Base-by-base conservation (phyloP, 2,329 filamentous ascomycete species). In the Neonectria hederae region DNA sequence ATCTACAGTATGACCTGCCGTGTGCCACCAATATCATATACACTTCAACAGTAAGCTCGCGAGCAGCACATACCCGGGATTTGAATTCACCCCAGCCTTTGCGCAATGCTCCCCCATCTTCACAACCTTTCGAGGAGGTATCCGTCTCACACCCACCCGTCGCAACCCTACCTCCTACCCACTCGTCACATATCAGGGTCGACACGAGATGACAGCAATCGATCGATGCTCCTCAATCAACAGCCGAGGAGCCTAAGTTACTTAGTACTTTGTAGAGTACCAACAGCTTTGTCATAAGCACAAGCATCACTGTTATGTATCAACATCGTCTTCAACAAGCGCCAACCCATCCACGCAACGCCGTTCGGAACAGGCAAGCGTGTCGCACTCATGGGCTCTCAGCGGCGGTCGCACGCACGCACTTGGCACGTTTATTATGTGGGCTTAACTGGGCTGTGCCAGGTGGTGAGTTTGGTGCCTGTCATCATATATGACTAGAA, bases 351-450 rank as follows among this genome's bases (percentile, higher is more conserved):
- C 43, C 43, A 26, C 9, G 13, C 24, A 26, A 26, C 24, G 24
- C n/a, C n/a, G n/a, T n/a, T 32, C 30, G 9, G 30, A 32, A 32
- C 30, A 4, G 30, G 35, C 35, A 38, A n/a, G 35, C 35, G 14
- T 17, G 35, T 21, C 38, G 24, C 43, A 22, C 32, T 30, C 32
- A 51, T 21, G 28, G n/a, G 28, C 30, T 32, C 19, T 21, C 38
- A 11, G n/a, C n/a, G 24, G 19, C 32, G 45, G 48, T 57, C 28
- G 45, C 46, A 42, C 38, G 38, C 38, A 21, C 22, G 32, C 43
- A 45, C 60, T 58, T 53, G 54, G 54, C 60, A 49, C 60, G 54
- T 40, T 32, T 63, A 58, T 63, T 58, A 54, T 58, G 54, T 58
- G 60, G 54, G 54, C 48, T 48, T 48, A 53, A 22, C 26, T 62